Base-by-base conservation (phyloP, 1,284 basidiomycete species). In the Leccinum griseonigrum region DNA sequence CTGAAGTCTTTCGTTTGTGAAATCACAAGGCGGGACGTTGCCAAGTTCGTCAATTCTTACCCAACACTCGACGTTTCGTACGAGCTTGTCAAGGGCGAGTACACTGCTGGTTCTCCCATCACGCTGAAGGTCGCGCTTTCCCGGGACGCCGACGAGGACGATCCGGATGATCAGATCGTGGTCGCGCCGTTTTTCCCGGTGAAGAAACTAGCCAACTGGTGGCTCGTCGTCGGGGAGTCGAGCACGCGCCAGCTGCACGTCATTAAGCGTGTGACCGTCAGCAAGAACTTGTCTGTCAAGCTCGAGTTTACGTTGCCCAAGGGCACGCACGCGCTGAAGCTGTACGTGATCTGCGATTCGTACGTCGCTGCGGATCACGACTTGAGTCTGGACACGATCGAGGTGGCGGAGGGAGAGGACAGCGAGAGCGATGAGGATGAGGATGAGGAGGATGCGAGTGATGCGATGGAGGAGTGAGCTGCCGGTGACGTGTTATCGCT, bases 11-110 rank as follows among this genome's bases (percentile, higher is more conserved):
- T 22, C 43, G 64, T 50, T 57, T 61, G 2, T 8, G 3, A 7
- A 26, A 2, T 34, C 60, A 26, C 66, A 92, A 22, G 89, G 89
- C 85, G 86, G 61, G 91, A 92, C 68, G 94, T 98, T 26, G 95
- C 96, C 14, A 88, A 86, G 54, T 97, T 98, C 69, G 94, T 96
- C 70, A 98, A 97, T 78, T 90, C 92, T 1, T 97, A 97, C n/a
- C 52, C 29, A 5, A 53, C 52, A 0, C 52, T 53, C 52, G 52
- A 53, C n/a, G 29, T 53, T n/a, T 53, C 29, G n/a, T 53, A 31
- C 29, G 52, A 53, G 16, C 52, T 53, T 13, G 52, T 9, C 4
- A 88, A 92, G 71, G 91, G 90, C 63, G 88, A 91, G 10, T 91
- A 97, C 73, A 91, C 88, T 0, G 90, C 94, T 0, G 89, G 91